Conservation (phyloP, 768 basidiomycete species). For the Hysterangium stoloniferum region DNA sequence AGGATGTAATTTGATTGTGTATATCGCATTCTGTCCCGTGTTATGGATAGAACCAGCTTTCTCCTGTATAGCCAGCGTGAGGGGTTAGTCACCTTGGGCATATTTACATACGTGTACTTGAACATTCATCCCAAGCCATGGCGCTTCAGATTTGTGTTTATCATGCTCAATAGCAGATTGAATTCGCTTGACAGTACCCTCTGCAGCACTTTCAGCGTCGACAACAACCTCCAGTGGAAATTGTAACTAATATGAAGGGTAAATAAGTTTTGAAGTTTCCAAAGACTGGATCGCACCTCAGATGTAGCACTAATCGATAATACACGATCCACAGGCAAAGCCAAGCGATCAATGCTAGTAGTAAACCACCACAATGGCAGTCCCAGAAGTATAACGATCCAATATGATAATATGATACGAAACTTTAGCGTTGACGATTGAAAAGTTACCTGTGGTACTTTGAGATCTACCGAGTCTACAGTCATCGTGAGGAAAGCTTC, state of each 20-base stretch:
- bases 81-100: neutral
- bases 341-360: constrained; percentile 80
- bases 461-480: neutral
- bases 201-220: neutral
- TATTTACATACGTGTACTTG: constrained; percentile 21
- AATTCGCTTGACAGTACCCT: no score
- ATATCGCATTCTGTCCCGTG: neutral
- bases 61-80: neutral
- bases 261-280: neutral
- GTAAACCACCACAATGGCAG: constrained; percentile 92
- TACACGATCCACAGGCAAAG: constrained; percentile 60
- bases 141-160: no score
- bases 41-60: neutral
- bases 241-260: neutral
- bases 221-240: constrained; percentile 6
- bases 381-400: constrained; percentile 65
- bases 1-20: constrained; percentile 3
- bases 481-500: neutral
- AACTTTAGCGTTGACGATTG: neutral
- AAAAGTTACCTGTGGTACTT: neutral
- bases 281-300: neutral
- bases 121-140: no score
- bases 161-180: no score
- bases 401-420: constrained; percentile 66
- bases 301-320: constrained; percentile 32